These are phyloP conservation scores for Aspergillus cejpii DNA, from an alignment of 2,329 filamentous ascomycete genomes.

Conservation along the genomic window DNA sequence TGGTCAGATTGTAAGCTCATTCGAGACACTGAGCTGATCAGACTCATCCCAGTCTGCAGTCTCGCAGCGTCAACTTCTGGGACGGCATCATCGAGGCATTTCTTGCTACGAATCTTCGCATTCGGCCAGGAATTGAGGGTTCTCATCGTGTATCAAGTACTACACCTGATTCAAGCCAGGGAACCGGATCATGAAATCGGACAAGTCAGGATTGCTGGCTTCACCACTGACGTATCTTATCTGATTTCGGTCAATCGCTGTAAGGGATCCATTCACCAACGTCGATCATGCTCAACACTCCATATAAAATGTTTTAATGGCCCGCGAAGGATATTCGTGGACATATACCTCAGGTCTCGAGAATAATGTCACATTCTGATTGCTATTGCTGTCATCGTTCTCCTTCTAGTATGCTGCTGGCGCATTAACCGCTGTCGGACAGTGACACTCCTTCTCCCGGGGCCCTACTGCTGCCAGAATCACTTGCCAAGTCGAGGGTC, in stretches of 20 bases:
- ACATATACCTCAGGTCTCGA: neutral
- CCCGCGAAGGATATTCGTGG: neutral
- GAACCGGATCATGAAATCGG: neutral
- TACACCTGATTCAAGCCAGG: neutral
- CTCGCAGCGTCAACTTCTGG: neutral
- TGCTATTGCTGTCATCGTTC: neutral
- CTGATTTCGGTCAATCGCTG: neutral
- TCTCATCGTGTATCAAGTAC: neutral
- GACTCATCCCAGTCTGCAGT: too few relatives aligned
- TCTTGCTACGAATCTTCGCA: neutral
- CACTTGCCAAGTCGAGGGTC: conserved; percentile 3
- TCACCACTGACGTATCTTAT: neutral
- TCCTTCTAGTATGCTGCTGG: neutral
- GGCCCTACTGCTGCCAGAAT: conserved; percentile 5
- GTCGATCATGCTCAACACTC: neutral
- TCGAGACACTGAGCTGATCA: neutral
- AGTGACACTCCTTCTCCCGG: conserved; percentile 6
- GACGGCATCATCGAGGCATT: neutral
- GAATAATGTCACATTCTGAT: neutral
- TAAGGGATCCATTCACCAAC: neutral
- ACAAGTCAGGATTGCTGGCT: neutral
- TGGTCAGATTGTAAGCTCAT: neutral
- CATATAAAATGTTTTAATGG: neutral
- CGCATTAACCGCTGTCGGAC: neutral
- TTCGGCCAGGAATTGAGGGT: neutral